A percentile compares a stretch with the other conserved stretches of the same genome.
These are phyloP conservation scores for Kodamaea alishanica DNA, from an alignment of 1,139 yeast species.

Conservation along the genomic window DNA sequence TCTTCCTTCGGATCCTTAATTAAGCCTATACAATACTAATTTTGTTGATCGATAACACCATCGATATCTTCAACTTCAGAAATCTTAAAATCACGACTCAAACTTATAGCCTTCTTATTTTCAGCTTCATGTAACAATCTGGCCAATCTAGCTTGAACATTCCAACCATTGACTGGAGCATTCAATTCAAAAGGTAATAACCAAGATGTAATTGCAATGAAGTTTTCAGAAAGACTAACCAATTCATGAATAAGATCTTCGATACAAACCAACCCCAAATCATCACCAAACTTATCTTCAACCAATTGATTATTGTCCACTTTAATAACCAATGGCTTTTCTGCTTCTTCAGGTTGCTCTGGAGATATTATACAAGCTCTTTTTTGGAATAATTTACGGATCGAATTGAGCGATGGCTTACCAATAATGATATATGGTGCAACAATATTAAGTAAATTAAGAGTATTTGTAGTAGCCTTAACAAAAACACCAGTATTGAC, in stretches of 20 bases:
- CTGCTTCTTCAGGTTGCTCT: constrained; percentile 32
- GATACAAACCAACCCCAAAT: constrained; percentile 67
- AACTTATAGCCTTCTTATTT: constrained; percentile 47
- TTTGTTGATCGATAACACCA: constrained; percentile 58
- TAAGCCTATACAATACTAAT: constrained; percentile 24
- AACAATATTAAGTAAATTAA: constrained; percentile 59
- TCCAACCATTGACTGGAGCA: constrained; percentile 72
- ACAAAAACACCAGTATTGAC: constrained; percentile 69
- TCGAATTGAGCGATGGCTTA: constrained; percentile 63
- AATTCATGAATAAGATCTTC: constrained; percentile 77
- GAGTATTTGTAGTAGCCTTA: constrained; percentile 52
- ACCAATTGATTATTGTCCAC: constrained; percentile 71
- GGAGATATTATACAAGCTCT: constrained; percentile 56
- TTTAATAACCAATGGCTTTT: constrained; percentile 31
- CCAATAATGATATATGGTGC: constrained; percentile 75
- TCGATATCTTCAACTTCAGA: constrained; percentile 65
- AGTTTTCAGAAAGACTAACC: constrained; percentile 56
- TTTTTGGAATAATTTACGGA: constrained; percentile 70
- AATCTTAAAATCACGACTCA: constrained; percentile 62
- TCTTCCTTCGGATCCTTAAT: neutral
- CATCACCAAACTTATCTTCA: constrained; percentile 66
- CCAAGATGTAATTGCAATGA: constrained; percentile 58
- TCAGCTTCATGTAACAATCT: constrained; percentile 44
- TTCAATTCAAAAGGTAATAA: constrained; percentile 65
- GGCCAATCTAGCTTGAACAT: constrained; percentile 55